A percentile compares a stretch with the other conserved stretches of the same genome.
Evolutionary conservation across 805 yeast species (phyloP).

Genomic region (Wickerhamiella kurtzmanii): DNA sequence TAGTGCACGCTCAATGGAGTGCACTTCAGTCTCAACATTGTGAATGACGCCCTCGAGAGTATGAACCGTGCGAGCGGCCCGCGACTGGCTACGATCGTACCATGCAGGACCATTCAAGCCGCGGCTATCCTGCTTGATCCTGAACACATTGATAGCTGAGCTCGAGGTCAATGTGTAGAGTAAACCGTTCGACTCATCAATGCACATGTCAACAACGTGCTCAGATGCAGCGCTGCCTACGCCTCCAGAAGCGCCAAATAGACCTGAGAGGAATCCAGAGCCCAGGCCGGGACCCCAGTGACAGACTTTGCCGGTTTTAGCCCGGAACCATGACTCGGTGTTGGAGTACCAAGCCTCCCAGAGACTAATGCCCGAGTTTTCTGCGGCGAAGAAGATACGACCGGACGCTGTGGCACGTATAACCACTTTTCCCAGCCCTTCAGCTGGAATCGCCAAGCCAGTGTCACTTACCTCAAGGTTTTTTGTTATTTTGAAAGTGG

Average conservation of each 20-base stretch:
- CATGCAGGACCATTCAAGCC: too few species aligned
- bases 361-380: slow-evolving; percentile 56
- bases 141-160: slow-evolving; percentile 71
- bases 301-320: slow-evolving; percentile 72
- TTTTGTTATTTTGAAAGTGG: too few species aligned
- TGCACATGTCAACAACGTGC: slow-evolving; percentile 44
- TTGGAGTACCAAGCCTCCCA: slow-evolving; percentile 83
- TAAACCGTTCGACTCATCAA: slow-evolving; percentile 67
- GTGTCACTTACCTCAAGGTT: slow-evolving; percentile 66
- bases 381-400: slow-evolving; percentile 76
- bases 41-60: neutral
- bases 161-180: slow-evolving; percentile 71
- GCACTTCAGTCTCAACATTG: neutral
- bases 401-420: slow-evolving; percentile 50
- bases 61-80: neutral
- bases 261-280: slow-evolving; percentile 17
- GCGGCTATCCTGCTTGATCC: slow-evolving; percentile 31
- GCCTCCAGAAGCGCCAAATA: slow-evolving; percentile 8
- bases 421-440: slow-evolving; percentile 63
- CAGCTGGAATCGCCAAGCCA: slow-evolving; percentile 63
- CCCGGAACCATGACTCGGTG: slow-evolving; percentile 74
- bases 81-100: neutral
- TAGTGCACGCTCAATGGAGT: neutral
- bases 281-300: slow-evolving; percentile 51
- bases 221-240: slow-evolving; percentile 29